Base-by-base conservation (phyloP, 2,329 filamentous ascomycete species). In the Epicoccum sorghinum region DNA sequence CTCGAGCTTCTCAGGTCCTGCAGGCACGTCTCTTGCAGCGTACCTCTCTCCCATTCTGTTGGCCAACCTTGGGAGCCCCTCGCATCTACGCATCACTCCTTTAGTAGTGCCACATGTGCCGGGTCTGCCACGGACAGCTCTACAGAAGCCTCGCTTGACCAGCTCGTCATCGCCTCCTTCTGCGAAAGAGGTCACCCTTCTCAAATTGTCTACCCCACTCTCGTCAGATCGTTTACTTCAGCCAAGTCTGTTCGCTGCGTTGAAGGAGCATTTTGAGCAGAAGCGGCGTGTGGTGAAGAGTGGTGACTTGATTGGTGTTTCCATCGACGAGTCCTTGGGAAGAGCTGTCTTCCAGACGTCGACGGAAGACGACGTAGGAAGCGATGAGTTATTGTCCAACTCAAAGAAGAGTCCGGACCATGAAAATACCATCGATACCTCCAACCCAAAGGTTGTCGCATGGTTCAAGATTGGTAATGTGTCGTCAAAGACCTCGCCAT, bases 381-480 rank as follows among this genome's bases (percentile, higher is more conserved):
- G 69, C 24, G 77, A 82, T 80, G 48, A 83, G 66, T 79, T 82
- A 1, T 75, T 86, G 57, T 82, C 84, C 27, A 83, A 68, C 36
- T 61, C 68, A 52, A 74, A 77, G 59, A 65, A 80, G 62, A 62
- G 71, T 39, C 30, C n/a, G 30, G 65, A 13, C 55, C 70, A 61
- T 14, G 61, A 33, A 49, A 24, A 48, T 0, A 53, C 59, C 22
- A 35, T 52, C 3, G 57, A 61, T 24, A 61, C 49, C 30, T 55
- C 53, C 24, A 65, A 57, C 41, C 57, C 64, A 18, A 76, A 73
- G 41, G 69, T 68, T 9, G 89, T 96, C 18, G 93, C 91, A 7
- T 99, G 95, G 95, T 98, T 97, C 80, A 90, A 88, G 60, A 89
- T 99, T 36, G 89, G 89, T 35, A 89, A 91, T 55, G 76, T 78